These are phyloP conservation scores for Trichosporon coremiiforme DNA, from an alignment of 1,284 basidiomycete species.

Conservation along the genomic window DNA sequence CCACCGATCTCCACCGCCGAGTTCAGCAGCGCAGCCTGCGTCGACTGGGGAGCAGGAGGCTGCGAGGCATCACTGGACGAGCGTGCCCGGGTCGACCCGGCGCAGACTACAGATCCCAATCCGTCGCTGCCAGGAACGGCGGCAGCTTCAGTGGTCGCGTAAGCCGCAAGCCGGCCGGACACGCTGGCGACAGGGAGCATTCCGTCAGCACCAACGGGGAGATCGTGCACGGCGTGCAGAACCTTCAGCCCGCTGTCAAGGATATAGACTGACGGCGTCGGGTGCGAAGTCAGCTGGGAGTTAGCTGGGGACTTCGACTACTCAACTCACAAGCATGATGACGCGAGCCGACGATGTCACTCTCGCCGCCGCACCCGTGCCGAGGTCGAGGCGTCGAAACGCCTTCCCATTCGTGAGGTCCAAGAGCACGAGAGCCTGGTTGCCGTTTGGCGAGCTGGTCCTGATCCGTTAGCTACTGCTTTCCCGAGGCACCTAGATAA, in stretches of 20 bases:
- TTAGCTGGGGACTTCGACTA: not conserved
- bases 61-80: constrained; percentile 12
- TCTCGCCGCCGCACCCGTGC: constrained; percentile 33
- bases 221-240: constrained; percentile 10
- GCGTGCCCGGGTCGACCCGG: constrained; percentile 21
- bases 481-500: no score
- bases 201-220: constrained; percentile 31
- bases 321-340: constrained; percentile 41
- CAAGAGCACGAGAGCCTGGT: constrained; percentile 38
- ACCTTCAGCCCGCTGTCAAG: constrained; percentile 28
- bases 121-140: constrained; percentile 38
- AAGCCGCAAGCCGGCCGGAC: constrained; percentile 45
- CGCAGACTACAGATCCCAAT: constrained; percentile 44
- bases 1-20: constrained; percentile 52
- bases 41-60: constrained; percentile 13
- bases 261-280: constrained; percentile 39
- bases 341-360: constrained; percentile 33
- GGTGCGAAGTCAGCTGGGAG: constrained; percentile 38
- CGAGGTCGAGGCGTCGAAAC: constrained; percentile 40
- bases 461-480: constrained; percentile 19
- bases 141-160: constrained; percentile 39
- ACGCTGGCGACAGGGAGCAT: constrained; percentile 39
- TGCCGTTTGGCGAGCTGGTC: constrained; percentile 16
- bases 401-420: constrained; percentile 36
- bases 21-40: constrained; percentile 39